Percentiles rank a stretch among this genome's conserved stretches.
Conservation (phyloP, 2,329 filamentous ascomycete species). For the Sporothrix sp. region DNA sequence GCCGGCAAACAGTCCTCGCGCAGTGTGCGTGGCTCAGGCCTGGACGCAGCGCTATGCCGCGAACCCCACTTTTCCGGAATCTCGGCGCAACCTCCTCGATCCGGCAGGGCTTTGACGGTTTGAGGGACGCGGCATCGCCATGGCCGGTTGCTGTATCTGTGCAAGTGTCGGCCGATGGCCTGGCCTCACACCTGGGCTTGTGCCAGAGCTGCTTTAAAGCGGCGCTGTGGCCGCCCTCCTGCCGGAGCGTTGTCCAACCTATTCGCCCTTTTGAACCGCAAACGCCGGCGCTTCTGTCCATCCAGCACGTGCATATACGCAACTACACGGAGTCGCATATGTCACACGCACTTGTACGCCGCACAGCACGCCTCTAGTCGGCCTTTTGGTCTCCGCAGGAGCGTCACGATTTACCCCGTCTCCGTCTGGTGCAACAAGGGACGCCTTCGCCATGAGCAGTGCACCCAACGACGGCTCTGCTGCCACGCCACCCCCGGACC, state of each 20-base stretch:
- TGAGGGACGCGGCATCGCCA: not conserved
- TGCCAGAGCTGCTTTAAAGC: constrained; percentile 1
- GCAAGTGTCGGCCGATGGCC: not conserved
- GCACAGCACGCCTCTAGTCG: too few relatives aligned
- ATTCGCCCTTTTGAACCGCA: not conserved
- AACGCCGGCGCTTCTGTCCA: constrained; percentile 2
- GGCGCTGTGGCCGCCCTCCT: not conserved
- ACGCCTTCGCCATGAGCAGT: constrained; percentile 3
- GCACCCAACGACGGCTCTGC: not conserved
- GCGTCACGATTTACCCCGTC: not conserved
- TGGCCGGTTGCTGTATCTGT: not conserved
- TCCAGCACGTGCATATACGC: not conserved
- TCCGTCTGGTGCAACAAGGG: not conserved
- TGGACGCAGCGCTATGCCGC: not conserved
- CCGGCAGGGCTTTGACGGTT: constrained; percentile 1
- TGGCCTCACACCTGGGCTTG: not conserved
- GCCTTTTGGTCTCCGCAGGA: not conserved
- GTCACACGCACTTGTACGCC: not conserved
- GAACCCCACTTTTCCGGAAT: constrained; percentile 15
- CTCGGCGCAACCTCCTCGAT: constrained; percentile 14
- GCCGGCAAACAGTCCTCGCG: not conserved
- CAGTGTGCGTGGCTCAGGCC: not conserved
- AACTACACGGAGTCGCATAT: not conserved
- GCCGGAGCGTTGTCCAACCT: constrained; percentile 1
- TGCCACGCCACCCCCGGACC: not conserved